Evolutionary conservation across 2,329 filamentous ascomycete species (phyloP).

Genomic region (Blastomyces percursus): DNA sequence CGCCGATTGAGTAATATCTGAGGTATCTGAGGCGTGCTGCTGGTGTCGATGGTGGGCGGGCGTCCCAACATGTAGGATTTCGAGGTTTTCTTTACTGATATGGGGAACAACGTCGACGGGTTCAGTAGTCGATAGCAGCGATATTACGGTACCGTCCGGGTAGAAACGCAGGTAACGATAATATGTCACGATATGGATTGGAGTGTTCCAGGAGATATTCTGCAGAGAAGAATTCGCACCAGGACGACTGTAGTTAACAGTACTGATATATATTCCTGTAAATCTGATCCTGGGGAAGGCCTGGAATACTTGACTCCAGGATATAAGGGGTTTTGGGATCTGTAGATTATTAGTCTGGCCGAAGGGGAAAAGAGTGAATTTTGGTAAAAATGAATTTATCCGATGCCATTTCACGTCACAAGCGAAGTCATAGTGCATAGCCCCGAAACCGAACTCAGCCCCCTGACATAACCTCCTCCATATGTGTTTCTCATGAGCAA

Average conservation of each 20-base stretch:
- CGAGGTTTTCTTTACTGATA: slow-evolving; percentile 60
- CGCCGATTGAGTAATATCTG: slow-evolving; percentile 29
- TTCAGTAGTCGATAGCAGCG: slow-evolving; percentile 67
- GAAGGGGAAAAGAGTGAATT: slow-evolving; percentile 29
- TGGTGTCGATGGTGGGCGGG: slow-evolving; percentile 27
- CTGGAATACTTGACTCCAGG: slow-evolving; percentile 62
- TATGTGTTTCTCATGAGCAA: slow-evolving; percentile 70
- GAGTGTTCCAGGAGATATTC: slow-evolving; percentile 63
- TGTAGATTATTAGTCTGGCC: slow-evolving; percentile 33
- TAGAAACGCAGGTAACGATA: slow-evolving; percentile 96
- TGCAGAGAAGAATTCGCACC: slow-evolving; percentile 59
- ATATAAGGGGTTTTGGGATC: slow-evolving; percentile 34
- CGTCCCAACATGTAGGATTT: slow-evolving; percentile 23
- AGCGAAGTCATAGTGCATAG: slow-evolving; percentile 72
- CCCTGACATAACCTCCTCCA: slow-evolving; percentile 71
- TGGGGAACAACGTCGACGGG: slow-evolving; percentile 81
- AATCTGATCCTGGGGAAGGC: slow-evolving; percentile 77
- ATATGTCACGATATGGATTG: slow-evolving; percentile 93
- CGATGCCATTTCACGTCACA: slow-evolving; percentile 45
- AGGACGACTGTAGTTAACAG: slow-evolving; percentile 83
- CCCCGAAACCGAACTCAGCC: slow-evolving; percentile 61
- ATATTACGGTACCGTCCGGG: slow-evolving; percentile 74
- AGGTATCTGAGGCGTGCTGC: slow-evolving; percentile 33
- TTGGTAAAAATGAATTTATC: slow-evolving; percentile 23
- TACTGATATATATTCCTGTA: slow-evolving; percentile 92